Evolutionary conservation across 1,139 yeast genomes (phyloP).

Genomic region (Yamadazyma jaroonii): DNA sequence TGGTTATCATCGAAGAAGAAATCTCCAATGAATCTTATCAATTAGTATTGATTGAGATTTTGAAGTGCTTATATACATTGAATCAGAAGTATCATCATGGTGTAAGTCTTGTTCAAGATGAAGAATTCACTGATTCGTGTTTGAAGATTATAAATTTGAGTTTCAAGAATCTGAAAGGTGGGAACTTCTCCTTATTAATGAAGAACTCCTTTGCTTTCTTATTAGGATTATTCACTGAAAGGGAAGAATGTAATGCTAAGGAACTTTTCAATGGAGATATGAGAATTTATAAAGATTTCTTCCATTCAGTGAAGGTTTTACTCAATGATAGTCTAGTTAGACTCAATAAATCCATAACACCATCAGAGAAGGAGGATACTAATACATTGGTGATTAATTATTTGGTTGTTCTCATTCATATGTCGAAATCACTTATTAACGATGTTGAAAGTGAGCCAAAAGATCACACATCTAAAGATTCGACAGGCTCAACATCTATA

Average conservation of each 20-base stretch:
- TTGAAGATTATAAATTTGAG: conserved; percentile 11
- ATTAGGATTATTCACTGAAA: conserved; percentile 16
- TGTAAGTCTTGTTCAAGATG: conserved; percentile 11
- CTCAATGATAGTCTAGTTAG: conserved; percentile 18
- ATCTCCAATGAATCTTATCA: conserved; percentile 8
- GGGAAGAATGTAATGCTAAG: conserved; percentile 9
- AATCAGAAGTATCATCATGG: conserved; percentile 21
- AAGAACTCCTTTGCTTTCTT: conserved; percentile 19
- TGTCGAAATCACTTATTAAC: conserved; percentile 9
- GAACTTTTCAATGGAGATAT: conserved; percentile 8
- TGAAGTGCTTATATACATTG: conserved; percentile 26
- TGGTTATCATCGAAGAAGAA: conserved; percentile 6
- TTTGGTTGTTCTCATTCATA: conserved; percentile 10
- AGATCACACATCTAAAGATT: too few relatives aligned
- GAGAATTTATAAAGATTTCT: conserved; percentile 9
- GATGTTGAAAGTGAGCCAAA: conserved; percentile 4
- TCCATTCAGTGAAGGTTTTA: conserved; percentile 19
- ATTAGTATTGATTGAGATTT: conserved; percentile 23
- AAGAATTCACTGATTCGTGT: conserved; percentile 14
- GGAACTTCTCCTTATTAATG: conserved; percentile 7
- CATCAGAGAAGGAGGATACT: conserved; percentile 7
- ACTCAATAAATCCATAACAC: too few relatives aligned
- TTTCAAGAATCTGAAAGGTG: neutral
- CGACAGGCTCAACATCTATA: too few relatives aligned
- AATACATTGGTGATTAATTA: conserved; percentile 9